Evolutionary conservation across 176 grass and related monocot species (phyloP).

Genomic region (Coix lacrymajobi): DNA sequence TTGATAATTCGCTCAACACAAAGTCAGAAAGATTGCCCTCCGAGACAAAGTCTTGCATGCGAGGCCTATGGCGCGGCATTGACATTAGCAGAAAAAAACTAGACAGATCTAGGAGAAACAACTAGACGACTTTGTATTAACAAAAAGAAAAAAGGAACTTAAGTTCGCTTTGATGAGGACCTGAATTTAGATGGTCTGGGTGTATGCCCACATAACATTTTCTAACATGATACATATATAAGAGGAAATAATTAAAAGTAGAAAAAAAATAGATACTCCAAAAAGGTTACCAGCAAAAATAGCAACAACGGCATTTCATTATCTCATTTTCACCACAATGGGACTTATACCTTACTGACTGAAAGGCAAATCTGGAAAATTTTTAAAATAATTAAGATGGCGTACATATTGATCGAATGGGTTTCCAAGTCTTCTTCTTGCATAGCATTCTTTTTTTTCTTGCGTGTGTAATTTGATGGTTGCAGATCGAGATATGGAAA

Average conservation of each 20-base stretch:
- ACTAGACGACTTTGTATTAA: neutral
- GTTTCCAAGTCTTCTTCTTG: neutral
- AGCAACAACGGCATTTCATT: neutral
- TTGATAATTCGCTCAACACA: conserved; percentile 3
- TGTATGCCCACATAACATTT: neutral
- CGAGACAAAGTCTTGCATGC: neutral
- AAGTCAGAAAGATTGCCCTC: neutral
- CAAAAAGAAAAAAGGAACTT: neutral
- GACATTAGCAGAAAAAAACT: neutral
- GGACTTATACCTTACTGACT: neutral
- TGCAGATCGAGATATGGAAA: neutral
- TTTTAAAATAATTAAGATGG: neutral
- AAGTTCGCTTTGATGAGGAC: neutral
- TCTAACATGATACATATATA: neutral
- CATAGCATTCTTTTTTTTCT: too few relatives aligned
- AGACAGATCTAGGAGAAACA: neutral
- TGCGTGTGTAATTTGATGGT: neutral
- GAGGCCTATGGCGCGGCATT: neutral
- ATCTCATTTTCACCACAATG: neutral
- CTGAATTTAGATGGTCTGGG: neutral
- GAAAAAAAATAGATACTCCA: neutral
- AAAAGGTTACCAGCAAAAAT: neutral
- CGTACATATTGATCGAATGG: neutral
- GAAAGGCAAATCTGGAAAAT: neutral
- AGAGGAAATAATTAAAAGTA: neutral